phyloP scores from a whole-genome alignment of 164 flowering plant genomes.

The Vitis riparia region DNA sequence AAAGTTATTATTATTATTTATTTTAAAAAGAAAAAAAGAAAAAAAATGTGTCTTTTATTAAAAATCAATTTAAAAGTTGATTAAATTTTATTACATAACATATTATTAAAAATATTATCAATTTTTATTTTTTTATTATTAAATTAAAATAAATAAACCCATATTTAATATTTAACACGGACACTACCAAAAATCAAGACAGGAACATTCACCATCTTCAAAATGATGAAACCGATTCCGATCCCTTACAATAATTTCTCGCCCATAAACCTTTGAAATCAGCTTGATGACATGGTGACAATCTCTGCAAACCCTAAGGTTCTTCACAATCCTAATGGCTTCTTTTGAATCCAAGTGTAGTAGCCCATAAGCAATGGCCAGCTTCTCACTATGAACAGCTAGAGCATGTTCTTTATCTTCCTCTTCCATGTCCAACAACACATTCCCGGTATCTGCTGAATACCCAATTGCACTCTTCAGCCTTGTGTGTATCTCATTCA shows the following conservation, averaged over 20 bases:
- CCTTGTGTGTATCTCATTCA: conserved; percentile 6
- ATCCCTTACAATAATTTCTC: conserved; percentile 32
- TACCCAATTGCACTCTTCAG: conserved; percentile 28
- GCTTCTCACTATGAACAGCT: conserved; percentile 33
- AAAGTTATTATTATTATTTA: no score
- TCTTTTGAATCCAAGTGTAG: conserved; percentile 16
- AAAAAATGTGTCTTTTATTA: no score
- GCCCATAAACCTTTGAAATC: conserved; percentile 22
- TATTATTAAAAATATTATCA: no score
- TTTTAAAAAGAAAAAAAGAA: no score
- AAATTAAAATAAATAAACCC: no score
- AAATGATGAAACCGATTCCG: conserved; percentile 36
- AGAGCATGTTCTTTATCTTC: conserved; percentile 29
- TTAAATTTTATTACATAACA: no score
- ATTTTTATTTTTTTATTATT: no score
- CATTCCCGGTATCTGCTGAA: conserved; percentile 16
- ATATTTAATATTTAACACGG: no score
- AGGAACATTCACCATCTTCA: conserved; percentile 25
- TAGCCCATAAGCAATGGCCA: conserved; percentile 33
- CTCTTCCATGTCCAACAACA: conserved; percentile 30
- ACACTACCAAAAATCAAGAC: conserved; percentile 27
- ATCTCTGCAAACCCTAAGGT: conserved; percentile 28
- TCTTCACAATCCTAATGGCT: conserved; percentile 30
- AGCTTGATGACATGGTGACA: conserved; percentile 30
- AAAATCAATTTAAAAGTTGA: no score